These are phyloP conservation scores for Salix purpurea DNA, from an alignment of 345 rosid species.

Conservation along the genomic window DNA sequence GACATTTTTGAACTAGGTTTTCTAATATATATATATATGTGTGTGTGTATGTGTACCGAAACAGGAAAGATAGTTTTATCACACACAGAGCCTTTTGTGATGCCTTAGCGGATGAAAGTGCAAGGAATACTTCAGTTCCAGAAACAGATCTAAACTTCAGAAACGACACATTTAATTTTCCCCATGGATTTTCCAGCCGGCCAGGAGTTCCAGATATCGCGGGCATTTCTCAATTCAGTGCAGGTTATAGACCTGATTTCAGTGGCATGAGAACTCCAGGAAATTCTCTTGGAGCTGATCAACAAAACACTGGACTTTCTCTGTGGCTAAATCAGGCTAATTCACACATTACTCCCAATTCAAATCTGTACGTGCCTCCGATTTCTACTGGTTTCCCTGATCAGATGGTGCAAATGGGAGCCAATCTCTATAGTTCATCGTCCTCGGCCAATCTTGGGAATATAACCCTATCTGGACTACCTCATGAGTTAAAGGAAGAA, in stretches of 20 bases:
- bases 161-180: slow-evolving; percentile 40
- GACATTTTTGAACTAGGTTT: slow-evolving; percentile 9
- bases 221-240: slow-evolving; percentile 40
- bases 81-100: slow-evolving; percentile 97
- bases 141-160: slow-evolving; percentile 58
- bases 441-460: slow-evolving; percentile 44
- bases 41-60: neutral
- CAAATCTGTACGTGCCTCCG: slow-evolving; percentile 10
- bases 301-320: slow-evolving; percentile 28
- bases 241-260: slow-evolving; percentile 47
- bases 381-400: slow-evolving; percentile 44
- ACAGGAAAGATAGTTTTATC: slow-evolving; percentile 92
- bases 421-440: slow-evolving; percentile 47
- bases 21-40: neutral
- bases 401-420: slow-evolving; percentile 48
- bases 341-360: slow-evolving; percentile 10
- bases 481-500: slow-evolving; percentile 37
- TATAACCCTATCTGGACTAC: slow-evolving; percentile 47
- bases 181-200: slow-evolving; percentile 44
- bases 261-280: slow-evolving; percentile 33
- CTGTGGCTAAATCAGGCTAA: slow-evolving; percentile 25
- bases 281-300: slow-evolving; percentile 13
- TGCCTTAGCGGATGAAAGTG: slow-evolving; percentile 80
- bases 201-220: slow-evolving; percentile 44
- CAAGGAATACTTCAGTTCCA: slow-evolving; percentile 49